Conservation (phyloP, 2,329 filamentous ascomycete species). For the Hymenoscyphus scutula region DNA sequence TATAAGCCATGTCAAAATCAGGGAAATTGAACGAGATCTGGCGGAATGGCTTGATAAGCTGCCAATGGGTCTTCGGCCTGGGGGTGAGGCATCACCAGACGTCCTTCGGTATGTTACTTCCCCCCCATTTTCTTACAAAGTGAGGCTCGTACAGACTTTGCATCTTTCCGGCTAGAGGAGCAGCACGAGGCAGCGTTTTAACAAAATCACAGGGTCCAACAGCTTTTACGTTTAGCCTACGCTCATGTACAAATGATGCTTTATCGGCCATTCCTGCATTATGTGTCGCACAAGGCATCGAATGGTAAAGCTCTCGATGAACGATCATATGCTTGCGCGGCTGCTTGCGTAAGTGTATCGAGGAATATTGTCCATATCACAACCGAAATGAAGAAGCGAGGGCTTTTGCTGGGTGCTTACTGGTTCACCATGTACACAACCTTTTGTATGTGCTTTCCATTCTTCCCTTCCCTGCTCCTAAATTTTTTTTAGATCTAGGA, state of each 20-base stretch:
- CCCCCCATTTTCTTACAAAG: background rate
- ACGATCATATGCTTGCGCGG: conserved; percentile 71
- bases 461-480: background rate
- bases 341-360: conserved; percentile 58
- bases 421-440: conserved; percentile 87
- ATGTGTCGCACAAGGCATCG: conserved; percentile 65
- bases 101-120: conserved; percentile 65
- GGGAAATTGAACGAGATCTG: conserved; percentile 62
- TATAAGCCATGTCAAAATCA: conserved; percentile 62
- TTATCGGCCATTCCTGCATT: conserved; percentile 81
- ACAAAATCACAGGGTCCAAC: conserved; percentile 54
- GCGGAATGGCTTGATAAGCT: conserved; percentile 64
- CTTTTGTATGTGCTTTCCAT: conserved; percentile 48
- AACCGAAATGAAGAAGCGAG: conserved; percentile 71
- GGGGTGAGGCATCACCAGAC: conserved; percentile 70
- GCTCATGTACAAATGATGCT: conserved; percentile 80
- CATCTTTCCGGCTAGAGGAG: background rate
- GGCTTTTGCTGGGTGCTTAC: conserved; percentile 75
- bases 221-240: conserved; percentile 75
- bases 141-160: background rate
- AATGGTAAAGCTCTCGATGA: conserved; percentile 64
- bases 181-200: conserved; percentile 17
- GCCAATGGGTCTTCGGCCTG: conserved; percentile 75
- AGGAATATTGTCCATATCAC: conserved; percentile 77
- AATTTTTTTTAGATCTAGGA: background rate